Evolutionary conservation across 176 grass and related monocot genomes (phyloP).

Genomic region (Cymbopogon citratus): DNA sequence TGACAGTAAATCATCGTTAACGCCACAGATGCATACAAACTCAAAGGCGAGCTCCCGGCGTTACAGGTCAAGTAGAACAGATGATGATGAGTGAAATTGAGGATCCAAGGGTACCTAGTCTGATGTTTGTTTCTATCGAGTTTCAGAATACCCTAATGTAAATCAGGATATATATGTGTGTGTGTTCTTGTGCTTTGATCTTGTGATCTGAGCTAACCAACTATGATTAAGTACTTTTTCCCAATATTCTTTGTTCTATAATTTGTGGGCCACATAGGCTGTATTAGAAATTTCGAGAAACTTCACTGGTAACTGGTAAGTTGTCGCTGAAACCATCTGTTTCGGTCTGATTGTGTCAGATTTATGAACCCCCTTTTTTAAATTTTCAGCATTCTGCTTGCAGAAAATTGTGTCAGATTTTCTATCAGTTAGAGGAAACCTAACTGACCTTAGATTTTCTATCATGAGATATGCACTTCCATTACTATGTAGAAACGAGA

Average conservation of each 20-base stretch:
- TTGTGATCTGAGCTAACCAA: conserved; percentile 28
- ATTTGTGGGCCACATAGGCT: too few relatives aligned
- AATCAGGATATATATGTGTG: conserved; percentile 24
- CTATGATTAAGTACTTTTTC: background rate
- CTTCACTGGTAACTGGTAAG: background rate
- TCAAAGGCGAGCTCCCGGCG: conserved; percentile 26
- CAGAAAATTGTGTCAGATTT: too few relatives aligned
- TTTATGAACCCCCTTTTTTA: background rate
- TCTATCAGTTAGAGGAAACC: background rate
- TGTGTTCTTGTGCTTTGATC: conserved; percentile 29
- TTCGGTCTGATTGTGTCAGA: background rate
- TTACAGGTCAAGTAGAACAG: conserved; percentile 39
- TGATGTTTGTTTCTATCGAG: background rate
- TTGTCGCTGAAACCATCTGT: background rate
- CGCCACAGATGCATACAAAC: conserved; percentile 18
- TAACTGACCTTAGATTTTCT: background rate
- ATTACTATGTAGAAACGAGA: background rate
- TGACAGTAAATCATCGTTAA: conserved; percentile 13
- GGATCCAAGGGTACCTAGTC: background rate
- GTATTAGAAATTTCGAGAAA: background rate
- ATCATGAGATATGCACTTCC: background rate
- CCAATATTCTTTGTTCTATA: background rate
- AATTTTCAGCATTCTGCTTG: background rate
- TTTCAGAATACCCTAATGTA: conserved; percentile 14
- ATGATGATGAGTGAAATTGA: conserved; percentile 28